phyloP scores from a whole-genome alignment of 2,329 filamentous ascomycete genomes.

The Hysterium pulicare region DNA sequence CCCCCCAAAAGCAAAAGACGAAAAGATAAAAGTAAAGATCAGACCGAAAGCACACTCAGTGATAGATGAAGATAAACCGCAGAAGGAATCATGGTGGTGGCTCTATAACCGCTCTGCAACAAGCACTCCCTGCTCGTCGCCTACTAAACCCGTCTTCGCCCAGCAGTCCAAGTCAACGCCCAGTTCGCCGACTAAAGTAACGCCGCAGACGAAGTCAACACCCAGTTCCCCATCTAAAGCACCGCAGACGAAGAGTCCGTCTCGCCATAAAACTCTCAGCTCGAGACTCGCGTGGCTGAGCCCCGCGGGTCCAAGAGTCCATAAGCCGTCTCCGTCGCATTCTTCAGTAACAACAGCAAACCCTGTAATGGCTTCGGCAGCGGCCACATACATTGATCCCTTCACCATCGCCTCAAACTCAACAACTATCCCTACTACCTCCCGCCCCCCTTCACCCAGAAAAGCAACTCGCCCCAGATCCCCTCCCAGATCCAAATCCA shows the following conservation, averaged over 20 bases:
- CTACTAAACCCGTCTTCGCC: no score
- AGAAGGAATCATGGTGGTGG: not conserved
- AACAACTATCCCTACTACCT: not conserved
- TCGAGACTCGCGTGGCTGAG: no score
- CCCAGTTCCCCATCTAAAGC: not conserved
- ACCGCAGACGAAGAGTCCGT: not conserved
- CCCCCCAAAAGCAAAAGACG: not conserved
- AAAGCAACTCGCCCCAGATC: no score
- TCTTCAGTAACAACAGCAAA: not conserved
- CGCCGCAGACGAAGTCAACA: no score
- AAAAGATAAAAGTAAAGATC: not conserved
- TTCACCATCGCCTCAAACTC: not conserved
- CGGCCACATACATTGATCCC: not conserved
- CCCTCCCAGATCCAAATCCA: not conserved
- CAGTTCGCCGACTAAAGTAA: not conserved
- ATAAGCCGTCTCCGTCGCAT: no score
- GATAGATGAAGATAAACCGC: not conserved
- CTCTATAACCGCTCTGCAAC: not conserved
- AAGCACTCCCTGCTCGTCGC: no score
- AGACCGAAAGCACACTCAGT: not conserved
- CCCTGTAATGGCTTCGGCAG: not conserved
- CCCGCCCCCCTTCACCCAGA: not conserved
- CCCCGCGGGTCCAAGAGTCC: no score
- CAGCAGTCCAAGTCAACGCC: no score
- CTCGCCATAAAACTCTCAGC: no score